Base-by-base conservation (phyloP, 169 alveolate species). In the Haemoproteus tartakovskyi region DNA sequence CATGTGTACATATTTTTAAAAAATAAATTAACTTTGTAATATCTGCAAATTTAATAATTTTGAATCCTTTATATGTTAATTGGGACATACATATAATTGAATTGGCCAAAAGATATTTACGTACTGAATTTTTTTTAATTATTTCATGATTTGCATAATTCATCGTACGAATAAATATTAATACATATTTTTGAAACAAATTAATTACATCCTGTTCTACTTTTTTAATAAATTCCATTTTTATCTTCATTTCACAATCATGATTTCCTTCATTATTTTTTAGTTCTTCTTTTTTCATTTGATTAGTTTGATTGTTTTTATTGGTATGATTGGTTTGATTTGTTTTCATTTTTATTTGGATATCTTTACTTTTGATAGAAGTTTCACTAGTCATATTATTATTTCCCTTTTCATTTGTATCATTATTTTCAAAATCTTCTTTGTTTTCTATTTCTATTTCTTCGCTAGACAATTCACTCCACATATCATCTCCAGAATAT, bases 51-150 rank as follows among this genome's bases (percentile, higher is more conserved):
- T 30, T 54, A 57, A 74, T 51, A 11, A 74, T 38, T 43, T 74
- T 74, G 41, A 74, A 74, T 8, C 84, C 84, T 74, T 45, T 54
- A 45, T 74, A 74, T 5, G 63, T 74, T 45, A 74, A 24, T 11
- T 74, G 84, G 40, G 84, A 74, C 14, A 74, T 74, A 22, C 84
- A 74, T 11, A 74, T 74, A 24, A 74, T 74, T 24, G 84, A 57
- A 45, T 74, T 74, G 2, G 59, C 26, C 14, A 74, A 56, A 2
- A 74, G 45, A 45, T 74, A 78, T 18, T 74, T 74, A n/a, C n/a
- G n/a, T 14, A 74, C 62, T 74, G 45, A 57, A 40, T 56, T 74
- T 45, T 57, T 74, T 74, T 48, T 74, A n/a, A n/a, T n/a, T n/a
- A n/a, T n/a, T n/a, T n/a, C n/a, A 38, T 74, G 54, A 56, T 29